Evolutionary conservation across 768 basidiomycete species (phyloP).

Genomic region (Mycena galericulata): DNA sequence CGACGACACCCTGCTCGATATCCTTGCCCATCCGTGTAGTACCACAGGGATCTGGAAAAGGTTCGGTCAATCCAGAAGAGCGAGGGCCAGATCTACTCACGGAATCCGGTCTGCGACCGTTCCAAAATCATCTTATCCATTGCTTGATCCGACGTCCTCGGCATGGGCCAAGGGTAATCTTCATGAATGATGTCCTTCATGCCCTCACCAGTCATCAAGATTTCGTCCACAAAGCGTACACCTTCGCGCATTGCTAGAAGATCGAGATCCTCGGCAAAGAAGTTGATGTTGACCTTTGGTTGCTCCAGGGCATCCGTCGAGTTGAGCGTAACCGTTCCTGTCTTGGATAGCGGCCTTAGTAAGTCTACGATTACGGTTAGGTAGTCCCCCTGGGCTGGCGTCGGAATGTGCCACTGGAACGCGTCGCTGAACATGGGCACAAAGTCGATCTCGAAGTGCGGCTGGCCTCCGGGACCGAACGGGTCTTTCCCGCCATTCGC

Average conservation of each 20-base stretch:
- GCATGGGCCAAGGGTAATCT: constrained; percentile 32
- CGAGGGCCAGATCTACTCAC: constrained; percentile 1
- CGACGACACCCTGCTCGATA: constrained; percentile 26
- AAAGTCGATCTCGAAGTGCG: constrained; percentile 32
- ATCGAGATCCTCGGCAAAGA: constrained; percentile 22
- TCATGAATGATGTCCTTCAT: constrained; percentile 31
- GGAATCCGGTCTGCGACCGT: constrained; percentile 32
- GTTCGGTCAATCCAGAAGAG: neutral
- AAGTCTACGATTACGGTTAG: constrained; percentile 27
- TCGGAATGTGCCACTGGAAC: constrained; percentile 33
- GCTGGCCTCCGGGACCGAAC: constrained; percentile 27
- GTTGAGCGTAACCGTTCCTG: constrained; percentile 28
- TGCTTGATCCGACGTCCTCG: constrained; percentile 24
- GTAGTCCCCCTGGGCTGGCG: constrained; percentile 22
- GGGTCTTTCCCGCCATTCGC: constrained; percentile 29
- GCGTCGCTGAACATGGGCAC: constrained; percentile 33
- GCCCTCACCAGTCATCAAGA: constrained; percentile 25
- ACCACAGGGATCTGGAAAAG: constrained; percentile 24
- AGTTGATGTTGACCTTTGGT: constrained; percentile 30
- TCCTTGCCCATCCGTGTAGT: constrained; percentile 26
- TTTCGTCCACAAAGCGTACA: constrained; percentile 23
- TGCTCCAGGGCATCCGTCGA: constrained; percentile 29
- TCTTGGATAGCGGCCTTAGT: constrained; percentile 27
- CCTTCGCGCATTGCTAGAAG: constrained; percentile 27
- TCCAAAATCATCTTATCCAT: constrained; percentile 33